Evolutionary conservation across 73 alveolate genomes (phyloP).

Genomic region (Breviolum minutum): DNA sequence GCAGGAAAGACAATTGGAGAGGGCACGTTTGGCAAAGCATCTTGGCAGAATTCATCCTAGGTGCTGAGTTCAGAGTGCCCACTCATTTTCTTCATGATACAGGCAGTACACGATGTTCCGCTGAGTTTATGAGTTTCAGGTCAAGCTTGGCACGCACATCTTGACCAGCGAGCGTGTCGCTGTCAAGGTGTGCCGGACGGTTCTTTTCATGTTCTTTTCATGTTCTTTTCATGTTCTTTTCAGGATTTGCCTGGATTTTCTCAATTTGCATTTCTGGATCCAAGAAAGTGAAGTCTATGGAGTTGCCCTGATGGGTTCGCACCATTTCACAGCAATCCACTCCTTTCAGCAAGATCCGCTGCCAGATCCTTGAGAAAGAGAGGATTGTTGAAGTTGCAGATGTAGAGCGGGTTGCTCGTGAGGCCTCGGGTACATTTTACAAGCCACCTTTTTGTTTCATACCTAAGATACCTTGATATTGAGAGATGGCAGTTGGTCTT

Average conservation of each 20-base stretch:
- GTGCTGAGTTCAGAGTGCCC: not conserved
- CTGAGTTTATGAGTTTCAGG: not conserved
- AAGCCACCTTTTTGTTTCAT: not conserved
- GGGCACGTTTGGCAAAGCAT: slow-evolving; percentile 98
- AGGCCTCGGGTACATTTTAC: not conserved
- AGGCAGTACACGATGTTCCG: no score
- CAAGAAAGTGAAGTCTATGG: not conserved
- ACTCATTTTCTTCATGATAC: not conserved
- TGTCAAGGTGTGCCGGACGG: slow-evolving; percentile 51
- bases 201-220: not conserved
- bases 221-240: not conserved
- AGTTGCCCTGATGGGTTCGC: not conserved
- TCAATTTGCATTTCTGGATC: not conserved
- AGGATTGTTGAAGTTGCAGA: slow-evolving; percentile 97
- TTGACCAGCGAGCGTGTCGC: slow-evolving; percentile 84
- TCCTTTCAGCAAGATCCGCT: not conserved
- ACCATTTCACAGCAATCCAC: not conserved
- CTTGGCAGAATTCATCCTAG: not conserved
- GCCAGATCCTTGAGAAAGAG: slow-evolving; percentile 97
- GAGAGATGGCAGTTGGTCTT: no score
- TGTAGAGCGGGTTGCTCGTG: slow-evolving; percentile 96
- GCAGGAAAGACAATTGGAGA: slow-evolving; percentile 97
- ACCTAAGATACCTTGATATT: no score
- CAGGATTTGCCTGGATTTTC: not conserved
- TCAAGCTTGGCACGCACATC: slow-evolving; percentile 94